phyloP scores from a whole-genome alignment of 257 asterid species.

The Solanum chiquidenum region DNA sequence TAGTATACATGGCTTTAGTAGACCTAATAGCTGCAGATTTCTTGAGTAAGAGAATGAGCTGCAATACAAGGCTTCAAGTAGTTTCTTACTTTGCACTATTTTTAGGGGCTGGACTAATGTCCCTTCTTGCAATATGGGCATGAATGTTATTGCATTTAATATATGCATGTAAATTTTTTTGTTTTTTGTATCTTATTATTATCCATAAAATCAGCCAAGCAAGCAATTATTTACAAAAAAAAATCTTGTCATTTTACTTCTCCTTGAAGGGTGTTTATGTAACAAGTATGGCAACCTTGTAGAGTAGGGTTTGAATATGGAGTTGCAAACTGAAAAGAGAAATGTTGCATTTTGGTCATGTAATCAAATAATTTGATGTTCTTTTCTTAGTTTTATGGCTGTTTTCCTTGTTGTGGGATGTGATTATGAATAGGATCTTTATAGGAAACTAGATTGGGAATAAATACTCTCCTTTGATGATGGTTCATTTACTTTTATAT shows the following conservation, averaged over 20 bases:
- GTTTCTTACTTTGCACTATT: slow-evolving; percentile 65
- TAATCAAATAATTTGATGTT: not conserved
- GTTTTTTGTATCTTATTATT: not conserved
- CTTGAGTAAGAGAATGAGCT: slow-evolving; percentile 90
- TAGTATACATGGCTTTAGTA: slow-evolving; percentile 87
- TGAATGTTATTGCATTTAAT: slow-evolving; percentile 1
- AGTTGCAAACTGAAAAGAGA: not conserved
- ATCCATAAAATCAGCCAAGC: not conserved
- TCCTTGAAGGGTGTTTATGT: not conserved
- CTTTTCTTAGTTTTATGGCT: not conserved
- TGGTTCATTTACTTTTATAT: not conserved
- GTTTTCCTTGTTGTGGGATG: not conserved
- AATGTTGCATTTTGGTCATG: not conserved
- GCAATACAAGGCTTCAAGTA: slow-evolving; percentile 70
- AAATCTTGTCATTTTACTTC: not conserved
- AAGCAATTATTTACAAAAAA: not conserved
- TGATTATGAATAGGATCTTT: not conserved
- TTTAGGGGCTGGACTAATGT: slow-evolving; percentile 80
- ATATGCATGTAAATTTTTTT: not conserved
- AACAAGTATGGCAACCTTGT: not conserved
- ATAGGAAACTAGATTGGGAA: not conserved
- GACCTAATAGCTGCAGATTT: slow-evolving; percentile 92
- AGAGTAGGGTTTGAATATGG: not conserved
- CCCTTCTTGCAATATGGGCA: slow-evolving; percentile 78
- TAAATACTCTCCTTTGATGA: not conserved